These are phyloP conservation scores for Salvia sclarea DNA, from an alignment of 305 asterid species.

Conservation along the genomic window DNA sequence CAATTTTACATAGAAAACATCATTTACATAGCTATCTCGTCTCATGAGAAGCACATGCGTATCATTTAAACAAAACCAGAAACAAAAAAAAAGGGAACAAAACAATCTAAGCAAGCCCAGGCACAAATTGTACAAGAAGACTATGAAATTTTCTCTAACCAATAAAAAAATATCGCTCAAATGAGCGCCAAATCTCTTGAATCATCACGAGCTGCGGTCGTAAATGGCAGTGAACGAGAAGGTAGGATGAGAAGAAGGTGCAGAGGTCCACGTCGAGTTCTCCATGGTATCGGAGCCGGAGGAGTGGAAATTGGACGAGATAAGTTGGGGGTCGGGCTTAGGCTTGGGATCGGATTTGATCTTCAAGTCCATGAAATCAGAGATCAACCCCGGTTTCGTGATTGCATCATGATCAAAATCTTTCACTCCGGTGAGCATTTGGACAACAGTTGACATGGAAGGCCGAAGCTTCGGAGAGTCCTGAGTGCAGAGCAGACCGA, in stretches of 20 bases:
- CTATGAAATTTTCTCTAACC: not conserved
- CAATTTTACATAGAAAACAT: not conserved
- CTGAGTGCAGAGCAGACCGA: slow-evolving; percentile 90
- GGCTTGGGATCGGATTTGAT: slow-evolving; percentile 49
- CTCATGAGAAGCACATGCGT: not conserved
- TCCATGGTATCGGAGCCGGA: slow-evolving; percentile 53
- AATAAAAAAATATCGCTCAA: slow-evolving; percentile 22
- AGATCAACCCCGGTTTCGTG: slow-evolving; percentile 56
- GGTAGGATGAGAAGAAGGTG: slow-evolving; percentile 61
- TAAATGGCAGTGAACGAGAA: slow-evolving; percentile 52
- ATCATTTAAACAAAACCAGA: not conserved
- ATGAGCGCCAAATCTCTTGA: slow-evolving; percentile 8
- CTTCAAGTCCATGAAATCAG: slow-evolving; percentile 92
- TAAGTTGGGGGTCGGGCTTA: slow-evolving; percentile 28
- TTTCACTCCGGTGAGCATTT: slow-evolving; percentile 63
- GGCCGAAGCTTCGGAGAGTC: slow-evolving; percentile 89
- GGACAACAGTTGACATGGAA: slow-evolving; percentile 74
- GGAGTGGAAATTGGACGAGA: slow-evolving; percentile 48
- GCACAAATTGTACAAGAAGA: slow-evolving; percentile 9
- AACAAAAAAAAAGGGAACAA: not conserved
- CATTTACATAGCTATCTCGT: slow-evolving; percentile 20
- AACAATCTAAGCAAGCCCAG: slow-evolving; percentile 20
- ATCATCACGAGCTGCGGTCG: slow-evolving; percentile 50
- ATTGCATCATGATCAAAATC: slow-evolving; percentile 46
- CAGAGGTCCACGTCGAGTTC: slow-evolving; percentile 44